Evolutionary conservation across 805 yeast genomes (phyloP), one percentile per base, ranked within the genome.

Genomic region (Hanseniaspora valbyensis): DNA sequence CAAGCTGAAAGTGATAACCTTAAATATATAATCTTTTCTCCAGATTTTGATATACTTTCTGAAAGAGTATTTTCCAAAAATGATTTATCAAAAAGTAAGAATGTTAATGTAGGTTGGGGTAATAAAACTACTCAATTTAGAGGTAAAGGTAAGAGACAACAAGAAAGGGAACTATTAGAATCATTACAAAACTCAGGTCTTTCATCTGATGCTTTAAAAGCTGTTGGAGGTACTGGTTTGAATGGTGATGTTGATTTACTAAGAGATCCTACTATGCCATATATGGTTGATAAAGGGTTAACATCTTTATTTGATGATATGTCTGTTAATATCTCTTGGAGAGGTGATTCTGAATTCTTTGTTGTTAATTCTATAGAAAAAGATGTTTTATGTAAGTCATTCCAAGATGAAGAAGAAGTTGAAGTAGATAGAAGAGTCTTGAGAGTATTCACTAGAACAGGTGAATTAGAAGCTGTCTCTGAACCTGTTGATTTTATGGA

Each of bases 61-160:
- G 96, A 90, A 59, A 72, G 71, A 51, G 63, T 66, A 28, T 65
- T 88, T 53, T 65, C 72, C 42, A 68, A 75, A 0, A 74, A 72
- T 8, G 98, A 92, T 62, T 70, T 89, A 42, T 63, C 68, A 30
- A 66, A 77, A 44, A 80, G 88, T 1, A 81, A 80, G 56, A 95
- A 92, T 61, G 96, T 92, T 33, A 81, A 90, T 25, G 96, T 92
- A 39, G 99, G 99, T 24, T 92, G 99, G 99, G 99, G 99, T 61
- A 84, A 83, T 54, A 81, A 82, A 57, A 97, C 90, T 64, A 92
- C 99, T 0, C 99, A 92, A 67, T 92, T 92, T 65, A 80, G 83
- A 65, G 99, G 99, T 46, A 81, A 76, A 60, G 98, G 98, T 55
- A 92, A 84, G 28, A 81, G 81, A 59, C 87, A 83, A 7, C 61